Evolutionary conservation across 2,329 filamentous ascomycete species (phyloP), one percentile per base, ranked within the genome.

Genomic region (Sclerotinia nivalis): DNA sequence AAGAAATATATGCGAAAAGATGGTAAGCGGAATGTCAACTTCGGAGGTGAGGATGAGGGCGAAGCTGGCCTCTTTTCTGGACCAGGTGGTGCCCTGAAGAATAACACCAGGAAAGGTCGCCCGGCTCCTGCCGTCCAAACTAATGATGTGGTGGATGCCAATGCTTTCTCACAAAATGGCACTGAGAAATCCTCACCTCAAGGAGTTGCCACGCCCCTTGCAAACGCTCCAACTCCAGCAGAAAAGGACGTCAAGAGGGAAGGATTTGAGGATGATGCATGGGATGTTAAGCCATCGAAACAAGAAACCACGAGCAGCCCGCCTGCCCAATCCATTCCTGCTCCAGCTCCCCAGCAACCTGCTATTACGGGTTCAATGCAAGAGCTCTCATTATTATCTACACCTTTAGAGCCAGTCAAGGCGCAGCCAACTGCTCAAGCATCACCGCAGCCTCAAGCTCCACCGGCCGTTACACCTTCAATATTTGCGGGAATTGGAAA

Each of bases 241-340:
- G 79, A 82, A 50, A 82, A 85, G 50, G 84, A 86, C 71, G 82
- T 83, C 65, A 80, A 80, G 49, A 77, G 81, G 55, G 83, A 84
- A 71, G 93, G 93, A 3, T 98, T 98, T 77, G 96, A 99, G 66
- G 96, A 98, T 77, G 93, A 98, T 82, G 96, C 96, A 12, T 99
- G 96, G 96, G 93, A 96, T 76, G 91, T 97, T 64, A 97, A 97
- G 82, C 92, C 93, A 25, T 87, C 91, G 20, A 91, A 89, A 78
- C 86, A 74, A 71, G 80, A 50, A 56, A 73, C 79, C 70, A 72
- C 54, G 66, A 81, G 47, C 75, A 82, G 59, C 78, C 83, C 47
- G 74, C 80, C 40, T 72, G 74, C 67, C 78, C 77, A 69, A 59
- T 80, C 45, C 70, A 34, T 78, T 55, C 73, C 84, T 31, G 76